Evolutionary conservation across 352 stramenopile species (phyloP), one percentile per base, ranked within the genome.

Genomic region (Phytopythium oedochilum): DNA sequence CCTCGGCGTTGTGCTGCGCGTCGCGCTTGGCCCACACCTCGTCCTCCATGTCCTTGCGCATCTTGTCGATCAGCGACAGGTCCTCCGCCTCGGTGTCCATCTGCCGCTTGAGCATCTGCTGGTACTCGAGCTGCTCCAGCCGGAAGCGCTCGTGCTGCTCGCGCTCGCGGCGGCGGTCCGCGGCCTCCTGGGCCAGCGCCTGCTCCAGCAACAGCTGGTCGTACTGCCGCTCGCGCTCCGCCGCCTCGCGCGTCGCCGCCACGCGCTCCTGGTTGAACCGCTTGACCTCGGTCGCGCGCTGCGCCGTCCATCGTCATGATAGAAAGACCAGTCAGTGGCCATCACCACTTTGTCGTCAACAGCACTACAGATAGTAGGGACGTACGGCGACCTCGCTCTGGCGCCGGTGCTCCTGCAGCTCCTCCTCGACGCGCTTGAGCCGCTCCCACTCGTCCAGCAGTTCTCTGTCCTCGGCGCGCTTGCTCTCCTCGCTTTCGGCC

Each of bases 21-120:
- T 93, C 83, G 4, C 70, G 78, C 57, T 90, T 90, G 8, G 72
- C 71, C 83, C 83, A 91, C 14, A 93, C 80, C 25, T 83, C 53
- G 22, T 86, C 66, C 51, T 93, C 83, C 81, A 92, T 90, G n/a
- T 90, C 75, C 32, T 86, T 78, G 18, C 83, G 81, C 47, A 93
- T 82, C 23, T 79, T 75, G 54, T 90, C 80, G 42, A 89, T 43
- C 22, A 77, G 66, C 26, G 78, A 83, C 35, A 74, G 59, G 40
- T 93, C 80, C 56, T 90, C 78, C 9, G 75, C 79, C 34, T 91
- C 76, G 12, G 70, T 72, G 36, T 84, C 78, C 76, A 91, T 89
- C 67, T 93, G 83, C 34, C 73, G 68, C 22, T 78, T 71, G 8
- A 93, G 60, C 76, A 89, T 89, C 11, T 50, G 53, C 59, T 93